Conservation (phyloP, 2,329 filamentous ascomycete genomes). For the Penicillium oxalicum region DNA sequence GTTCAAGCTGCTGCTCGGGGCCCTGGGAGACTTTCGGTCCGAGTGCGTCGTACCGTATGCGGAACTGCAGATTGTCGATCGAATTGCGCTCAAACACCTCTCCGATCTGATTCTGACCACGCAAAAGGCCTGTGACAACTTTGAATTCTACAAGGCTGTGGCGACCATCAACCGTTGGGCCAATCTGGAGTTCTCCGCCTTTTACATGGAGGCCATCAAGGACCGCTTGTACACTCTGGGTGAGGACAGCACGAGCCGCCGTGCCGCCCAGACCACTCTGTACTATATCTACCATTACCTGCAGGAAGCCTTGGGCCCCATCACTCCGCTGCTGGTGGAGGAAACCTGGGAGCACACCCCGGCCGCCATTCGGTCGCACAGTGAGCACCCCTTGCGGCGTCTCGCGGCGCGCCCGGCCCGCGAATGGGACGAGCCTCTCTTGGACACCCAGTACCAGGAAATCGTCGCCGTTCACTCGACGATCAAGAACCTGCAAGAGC, state of each 20-base stretch:
- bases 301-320: constrained; percentile 70
- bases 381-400: constrained; percentile 42
- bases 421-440: constrained; percentile 39
- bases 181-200: constrained; percentile 75
- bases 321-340: constrained; percentile 77
- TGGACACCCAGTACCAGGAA: constrained; percentile 43
- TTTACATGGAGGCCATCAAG: constrained; percentile 90
- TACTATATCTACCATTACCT: constrained; percentile 63
- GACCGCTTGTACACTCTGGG: constrained; percentile 84
- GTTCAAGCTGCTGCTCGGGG: constrained; percentile 83
- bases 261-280: constrained; percentile 52
- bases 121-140: constrained; percentile 58
- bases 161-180: constrained; percentile 74
- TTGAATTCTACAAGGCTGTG: constrained; percentile 78
- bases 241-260: constrained; percentile 56
- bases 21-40: constrained; percentile 54
- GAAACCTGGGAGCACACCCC: constrained; percentile 81
- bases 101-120: constrained; percentile 60
- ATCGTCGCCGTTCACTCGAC: constrained; percentile 52
- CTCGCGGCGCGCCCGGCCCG: constrained; percentile 25
- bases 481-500: constrained; percentile 71
- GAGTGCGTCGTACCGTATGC: constrained; percentile 34
- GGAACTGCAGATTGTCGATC: constrained; percentile 58
- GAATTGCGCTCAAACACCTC: constrained; percentile 72
- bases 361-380: constrained; percentile 51